phyloP scores from a whole-genome alignment of 2,329 filamentous ascomycete species.

The Ophiostoma ulmi region DNA sequence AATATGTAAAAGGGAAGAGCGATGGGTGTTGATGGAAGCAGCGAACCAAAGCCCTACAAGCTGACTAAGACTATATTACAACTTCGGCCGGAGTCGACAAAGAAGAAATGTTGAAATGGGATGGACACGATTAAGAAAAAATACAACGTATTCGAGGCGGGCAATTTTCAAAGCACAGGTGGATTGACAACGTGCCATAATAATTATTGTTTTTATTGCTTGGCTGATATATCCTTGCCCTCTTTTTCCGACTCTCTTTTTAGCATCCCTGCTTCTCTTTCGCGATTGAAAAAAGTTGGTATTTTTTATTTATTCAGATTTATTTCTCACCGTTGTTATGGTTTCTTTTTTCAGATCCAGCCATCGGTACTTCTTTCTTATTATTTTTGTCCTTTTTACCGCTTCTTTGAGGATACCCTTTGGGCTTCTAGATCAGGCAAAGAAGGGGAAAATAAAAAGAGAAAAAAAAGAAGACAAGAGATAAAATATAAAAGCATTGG shows the following conservation, averaged over 20 bases:
- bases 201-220: background rate
- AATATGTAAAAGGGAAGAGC: background rate
- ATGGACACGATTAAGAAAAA: background rate
- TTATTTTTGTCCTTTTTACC: background rate
- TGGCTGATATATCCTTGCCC: background rate
- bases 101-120: background rate
- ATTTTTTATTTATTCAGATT: background rate
- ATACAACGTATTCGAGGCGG: background rate
- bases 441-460: background rate
- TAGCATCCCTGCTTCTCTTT: background rate
- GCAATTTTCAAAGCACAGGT: background rate
- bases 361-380: background rate
- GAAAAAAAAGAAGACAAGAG: too few relatives aligned
- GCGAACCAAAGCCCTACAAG: background rate
- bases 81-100: too few relatives aligned
- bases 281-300: background rate
- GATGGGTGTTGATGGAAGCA: background rate
- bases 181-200: background rate
- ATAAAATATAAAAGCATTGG: too few relatives aligned
- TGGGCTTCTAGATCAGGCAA: background rate
- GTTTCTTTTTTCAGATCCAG: background rate
- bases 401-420: background rate
- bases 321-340: constrained; percentile 4
- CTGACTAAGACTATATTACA: background rate
- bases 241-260: background rate